Base-by-base conservation (phyloP, 2,329 filamentous ascomycete genomes). In the Scedosporium boydii region DNA sequence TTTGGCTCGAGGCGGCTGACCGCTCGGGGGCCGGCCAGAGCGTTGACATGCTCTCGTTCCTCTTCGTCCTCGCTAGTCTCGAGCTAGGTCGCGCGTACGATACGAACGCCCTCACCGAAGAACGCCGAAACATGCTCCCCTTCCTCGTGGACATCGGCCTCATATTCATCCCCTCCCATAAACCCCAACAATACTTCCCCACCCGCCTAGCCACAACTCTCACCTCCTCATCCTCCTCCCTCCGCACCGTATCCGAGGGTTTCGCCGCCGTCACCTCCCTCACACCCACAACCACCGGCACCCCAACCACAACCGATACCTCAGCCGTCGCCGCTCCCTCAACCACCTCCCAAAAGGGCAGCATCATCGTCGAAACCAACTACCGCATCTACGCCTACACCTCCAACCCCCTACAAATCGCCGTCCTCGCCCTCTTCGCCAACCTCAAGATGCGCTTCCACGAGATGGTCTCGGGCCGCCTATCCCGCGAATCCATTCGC, bases 361-460 rank as follows among this genome's bases (percentile, higher is more conserved):
- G 91, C 77, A 91, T 99, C 71, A 93, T 99, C 69, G 85, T 99
- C 67, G 95, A 99, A 78, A 99, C 95, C 7, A 99, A 99, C 77
- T 98, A 97, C 78, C 90, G 95, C 27, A 78, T 99, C 68, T 99
- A 99, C 77, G 95, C 95, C 38, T 99, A 99, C 78, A 98, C 96
- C 6, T 88, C 89, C 41, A 96, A 92, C 0, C 91, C 93, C 0
- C 85, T 99, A 0, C 93, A 97, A 74, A 99, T 98, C 66, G 91
- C 92, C 61, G 91, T 99, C 64, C 87, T 99, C 56, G 87, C 88
- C 46, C 88, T 99, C 66, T 99, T 99, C 77, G 85, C 88, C 59
- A 88, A 89, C 64, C 87, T 99, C 62, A 88, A 88, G 68, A 92
- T 93, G 74, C 91, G 95, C 66, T 98, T 96, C 77, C 90, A 91